Evolutionary conservation across 352 stramenopile genomes (phyloP), one percentile per base, ranked within the genome.

Genomic region (Albugo candida): DNA sequence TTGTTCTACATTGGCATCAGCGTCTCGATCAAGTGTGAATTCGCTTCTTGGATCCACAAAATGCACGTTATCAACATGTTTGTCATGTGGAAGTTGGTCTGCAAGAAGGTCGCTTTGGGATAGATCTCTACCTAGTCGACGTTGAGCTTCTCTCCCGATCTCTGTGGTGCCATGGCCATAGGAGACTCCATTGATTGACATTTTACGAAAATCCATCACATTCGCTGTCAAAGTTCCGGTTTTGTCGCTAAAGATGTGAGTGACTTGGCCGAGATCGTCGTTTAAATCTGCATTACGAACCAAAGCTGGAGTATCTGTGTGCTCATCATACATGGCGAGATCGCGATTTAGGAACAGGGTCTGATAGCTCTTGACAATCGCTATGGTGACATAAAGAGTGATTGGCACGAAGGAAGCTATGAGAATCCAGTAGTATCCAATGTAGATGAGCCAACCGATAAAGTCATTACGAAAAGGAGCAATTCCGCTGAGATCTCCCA

Each of bases 141-240:
- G 68, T 13, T 75, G 63, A 11, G 78, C 79, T 27, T 84, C 78
- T 1, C 75, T 71, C 0, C 80, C 80, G 34, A 92, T 91, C 57
- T 89, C 76, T 8, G 78, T 86, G 18, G 72, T 89, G 12, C 75
- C 80, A 11, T 71, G 70, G 10, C 77, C 80, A 43, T 91, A 92
- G 1, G 72, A 83, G 2, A 83, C 58, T 16, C 77, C 80, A 43
- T 87, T 67, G 39, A 92, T 67, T 40, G 69, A 82, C 70, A 92
- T 84, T 51, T 91, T 91, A 42, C 79, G 72, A 45, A 88, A 91
- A 44, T 88, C 74, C 79, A 92, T 91, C 50, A 85, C 74, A 57
- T 91, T 92, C 2, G 74, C 74, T 16, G 79, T 92, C 13, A 91
- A 52, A 10, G 79, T 91, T 19, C 77, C 75, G 0, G 77, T 91